Percentiles rank a stretch among this genome's conserved stretches.
Evolutionary conservation across 208 protist species (phyloP).

Genomic region (Wallacemonas rigidus): DNA sequence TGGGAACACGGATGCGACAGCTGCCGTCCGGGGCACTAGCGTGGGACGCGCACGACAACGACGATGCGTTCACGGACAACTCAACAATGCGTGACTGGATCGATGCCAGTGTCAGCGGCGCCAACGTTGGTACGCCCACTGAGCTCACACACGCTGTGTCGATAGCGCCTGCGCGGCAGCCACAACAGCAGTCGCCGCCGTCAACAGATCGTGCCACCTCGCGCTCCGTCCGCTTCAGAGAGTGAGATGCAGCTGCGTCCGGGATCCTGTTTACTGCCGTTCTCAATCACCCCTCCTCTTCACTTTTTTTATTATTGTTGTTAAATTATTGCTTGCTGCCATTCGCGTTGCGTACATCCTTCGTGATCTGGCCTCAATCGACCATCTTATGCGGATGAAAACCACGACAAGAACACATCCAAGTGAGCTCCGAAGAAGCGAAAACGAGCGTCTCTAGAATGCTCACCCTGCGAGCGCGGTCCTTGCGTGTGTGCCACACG

Average conservation of each 20-base stretch:
- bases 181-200: neutral
- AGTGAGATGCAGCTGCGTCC: neutral
- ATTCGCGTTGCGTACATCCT: slow-evolving; percentile 10
- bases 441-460: too few species aligned
- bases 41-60: slow-evolving; percentile 12
- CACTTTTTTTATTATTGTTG: slow-evolving; percentile 16
- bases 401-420: too few species aligned
- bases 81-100: slow-evolving; percentile 9
- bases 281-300: neutral
- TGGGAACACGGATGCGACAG: slow-evolving; percentile 14
- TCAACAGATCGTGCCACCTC: slow-evolving; percentile 1
- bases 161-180: neutral
- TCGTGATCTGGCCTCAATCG: neutral
- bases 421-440: too few species aligned
- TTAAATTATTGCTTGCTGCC: neutral
- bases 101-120: neutral
- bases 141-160: neutral
- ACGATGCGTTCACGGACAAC: slow-evolving; percentile 9
- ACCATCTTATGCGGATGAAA: too few species aligned
- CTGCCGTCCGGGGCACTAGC: slow-evolving; percentile 8
- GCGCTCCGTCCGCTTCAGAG: slow-evolving; percentile 11
- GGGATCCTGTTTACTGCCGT: too few species aligned
- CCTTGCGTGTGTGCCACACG: too few species aligned
- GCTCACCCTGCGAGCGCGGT: too few species aligned
- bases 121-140: neutral